phyloP scores from a whole-genome alignment of 2,329 filamentous ascomycete genomes.

The Colletotrichum sp. region DNA sequence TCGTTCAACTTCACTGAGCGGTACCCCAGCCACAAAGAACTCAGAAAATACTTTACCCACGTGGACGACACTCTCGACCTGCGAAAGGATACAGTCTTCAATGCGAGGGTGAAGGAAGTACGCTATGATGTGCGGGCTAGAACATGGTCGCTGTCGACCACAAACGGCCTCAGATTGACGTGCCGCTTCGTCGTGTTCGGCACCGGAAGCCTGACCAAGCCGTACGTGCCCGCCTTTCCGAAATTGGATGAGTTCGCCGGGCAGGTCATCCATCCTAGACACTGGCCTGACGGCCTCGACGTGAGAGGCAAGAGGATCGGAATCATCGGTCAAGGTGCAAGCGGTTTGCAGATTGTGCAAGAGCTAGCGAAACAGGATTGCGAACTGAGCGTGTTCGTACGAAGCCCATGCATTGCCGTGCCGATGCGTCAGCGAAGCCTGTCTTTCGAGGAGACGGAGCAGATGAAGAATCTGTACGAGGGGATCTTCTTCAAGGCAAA shows the following conservation, averaged over 20 bases:
- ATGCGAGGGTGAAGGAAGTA: constrained; percentile 44
- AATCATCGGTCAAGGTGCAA: neutral
- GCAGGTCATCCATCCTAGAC: constrained; percentile 29
- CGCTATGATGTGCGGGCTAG: constrained; percentile 37
- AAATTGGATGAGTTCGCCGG: constrained; percentile 36
- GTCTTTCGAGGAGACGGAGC: constrained; percentile 48
- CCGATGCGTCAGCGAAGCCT: constrained; percentile 58
- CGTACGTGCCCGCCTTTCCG: constrained; percentile 35
- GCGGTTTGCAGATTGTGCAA: neutral
- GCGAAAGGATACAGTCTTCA: constrained; percentile 47
- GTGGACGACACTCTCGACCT: constrained; percentile 46
- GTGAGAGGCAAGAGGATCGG: neutral
- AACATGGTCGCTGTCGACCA: constrained; percentile 48
- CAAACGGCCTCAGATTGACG: constrained; percentile 38
- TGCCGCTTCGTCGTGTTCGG: constrained; percentile 47
- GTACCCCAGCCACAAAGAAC: constrained; percentile 41
- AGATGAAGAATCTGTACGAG: constrained; percentile 35
- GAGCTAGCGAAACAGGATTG: constrained; percentile 33
- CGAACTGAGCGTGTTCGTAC: constrained; percentile 52
- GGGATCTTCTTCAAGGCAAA: constrained; percentile 41
- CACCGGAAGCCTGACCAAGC: constrained; percentile 49
- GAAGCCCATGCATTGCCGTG: constrained; percentile 61
- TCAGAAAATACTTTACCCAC: constrained; percentile 49
- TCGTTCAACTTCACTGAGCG: constrained; percentile 47
- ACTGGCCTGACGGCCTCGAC: constrained; percentile 23